phyloP scores from a whole-genome alignment of 495 filamentous ascomycete species.

The Penicillium lividum region DNA sequence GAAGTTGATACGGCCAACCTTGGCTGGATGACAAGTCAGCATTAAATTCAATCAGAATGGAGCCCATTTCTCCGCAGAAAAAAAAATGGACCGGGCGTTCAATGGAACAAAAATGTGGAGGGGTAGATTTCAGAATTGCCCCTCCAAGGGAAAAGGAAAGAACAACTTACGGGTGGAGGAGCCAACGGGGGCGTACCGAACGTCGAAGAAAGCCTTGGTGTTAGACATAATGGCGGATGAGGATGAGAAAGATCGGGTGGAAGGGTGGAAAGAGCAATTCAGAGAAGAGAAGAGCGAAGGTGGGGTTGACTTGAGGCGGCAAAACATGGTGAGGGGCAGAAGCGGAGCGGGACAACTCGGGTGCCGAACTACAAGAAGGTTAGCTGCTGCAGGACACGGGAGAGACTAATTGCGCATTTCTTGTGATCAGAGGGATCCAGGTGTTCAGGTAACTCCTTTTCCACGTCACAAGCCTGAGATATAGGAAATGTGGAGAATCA shows the following conservation, averaged over 20 bases:
- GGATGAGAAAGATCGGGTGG: conserved; percentile 62
- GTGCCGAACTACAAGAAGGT: conserved; percentile 29
- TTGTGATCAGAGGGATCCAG: conserved; percentile 7
- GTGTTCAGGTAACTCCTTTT: neutral
- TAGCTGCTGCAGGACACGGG: conserved; percentile 26
- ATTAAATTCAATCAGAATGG: conserved; percentile 7
- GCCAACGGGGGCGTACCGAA: conserved; percentile 58
- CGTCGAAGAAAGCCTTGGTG: conserved; percentile 61
- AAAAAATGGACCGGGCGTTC: neutral
- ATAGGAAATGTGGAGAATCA: neutral
- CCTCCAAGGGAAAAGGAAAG: conserved; percentile 10
- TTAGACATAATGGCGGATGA: conserved; percentile 62
- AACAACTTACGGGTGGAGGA: conserved; percentile 62
- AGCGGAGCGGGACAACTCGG: conserved; percentile 36
- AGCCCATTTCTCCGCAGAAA: neutral
- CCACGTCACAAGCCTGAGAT: neutral
- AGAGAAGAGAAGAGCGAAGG: conserved; percentile 51
- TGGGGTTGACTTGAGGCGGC: conserved; percentile 53
- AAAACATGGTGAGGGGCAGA: conserved; percentile 53
- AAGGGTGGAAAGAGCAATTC: conserved; percentile 46
- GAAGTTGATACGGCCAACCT: conserved; percentile 83
- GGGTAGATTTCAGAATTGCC: conserved; percentile 18
- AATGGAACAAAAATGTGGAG: conserved; percentile 11
- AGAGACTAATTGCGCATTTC: conserved; percentile 24
- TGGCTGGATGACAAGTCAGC: conserved; percentile 51